Conservation (phyloP, 371 early-diverging fungal genomes). For the Rhizopus microsporus region DNA sequence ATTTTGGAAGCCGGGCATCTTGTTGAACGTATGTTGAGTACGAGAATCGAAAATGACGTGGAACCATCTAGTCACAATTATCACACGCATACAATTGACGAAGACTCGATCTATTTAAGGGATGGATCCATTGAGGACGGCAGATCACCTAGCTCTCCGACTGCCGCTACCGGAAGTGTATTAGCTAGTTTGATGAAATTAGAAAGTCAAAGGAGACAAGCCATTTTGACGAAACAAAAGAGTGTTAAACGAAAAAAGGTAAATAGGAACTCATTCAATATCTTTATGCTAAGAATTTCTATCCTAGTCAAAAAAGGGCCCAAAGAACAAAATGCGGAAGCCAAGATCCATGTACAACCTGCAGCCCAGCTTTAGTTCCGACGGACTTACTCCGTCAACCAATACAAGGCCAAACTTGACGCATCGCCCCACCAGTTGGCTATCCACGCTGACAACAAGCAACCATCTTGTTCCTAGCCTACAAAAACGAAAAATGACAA, state of each 20-base stretch:
- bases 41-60: slow-evolving; percentile 6
- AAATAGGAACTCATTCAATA: neutral
- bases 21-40: slow-evolving; percentile 42
- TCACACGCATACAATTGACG: slow-evolving; percentile 9
- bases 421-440: slow-evolving; percentile 48
- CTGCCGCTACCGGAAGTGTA: slow-evolving; percentile 30
- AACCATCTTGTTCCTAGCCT: slow-evolving; percentile 49
- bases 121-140: slow-evolving; percentile 1
- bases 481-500: slow-evolving; percentile 32
- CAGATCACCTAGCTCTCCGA: slow-evolving; percentile 1
- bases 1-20: slow-evolving; percentile 46
- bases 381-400: slow-evolving; percentile 17
- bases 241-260: slow-evolving; percentile 20
- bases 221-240: slow-evolving; percentile 9
- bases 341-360: slow-evolving; percentile 34
- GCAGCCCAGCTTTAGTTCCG: slow-evolving; percentile 9
- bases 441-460: slow-evolving; percentile 39
- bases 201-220: slow-evolving; percentile 31
- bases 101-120: slow-evolving; percentile 5
- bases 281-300: neutral
- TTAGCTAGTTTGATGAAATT: slow-evolving; percentile 45
- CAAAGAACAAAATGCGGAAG: slow-evolving; percentile 24
- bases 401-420: slow-evolving; percentile 30
- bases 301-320: slow-evolving; percentile 14
- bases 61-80: slow-evolving; percentile 2